Percentiles rank a stretch among this genome's conserved stretches.
Evolutionary conservation across 495 filamentous ascomycete genomes (phyloP).

Genomic region (Viridothelium virens): DNA sequence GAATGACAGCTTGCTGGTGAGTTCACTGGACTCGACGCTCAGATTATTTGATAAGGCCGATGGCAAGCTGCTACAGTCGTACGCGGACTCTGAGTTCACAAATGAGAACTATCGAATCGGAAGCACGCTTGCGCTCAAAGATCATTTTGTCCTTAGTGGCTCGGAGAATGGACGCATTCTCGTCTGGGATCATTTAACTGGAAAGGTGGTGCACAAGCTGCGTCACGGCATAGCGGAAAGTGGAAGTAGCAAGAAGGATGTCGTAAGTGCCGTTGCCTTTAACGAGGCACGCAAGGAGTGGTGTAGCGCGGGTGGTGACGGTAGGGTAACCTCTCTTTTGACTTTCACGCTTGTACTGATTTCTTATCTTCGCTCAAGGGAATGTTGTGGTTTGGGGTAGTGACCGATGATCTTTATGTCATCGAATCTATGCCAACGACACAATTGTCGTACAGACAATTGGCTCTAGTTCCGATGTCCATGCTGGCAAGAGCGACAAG

Average conservation of each 20-base stretch:
- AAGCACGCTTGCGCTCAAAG: slow-evolving; percentile 41
- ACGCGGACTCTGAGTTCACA: slow-evolving; percentile 37
- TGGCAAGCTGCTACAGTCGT: slow-evolving; percentile 67
- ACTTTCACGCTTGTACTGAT: background rate
- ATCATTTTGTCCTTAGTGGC: slow-evolving; percentile 74
- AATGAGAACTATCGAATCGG: slow-evolving; percentile 32
- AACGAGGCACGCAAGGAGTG: slow-evolving; percentile 59
- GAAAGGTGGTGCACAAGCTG: slow-evolving; percentile 48
- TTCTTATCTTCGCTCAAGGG: background rate
- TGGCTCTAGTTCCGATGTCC: background rate
- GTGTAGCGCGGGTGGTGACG: slow-evolving; percentile 56
- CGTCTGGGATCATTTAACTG: slow-evolving; percentile 84
- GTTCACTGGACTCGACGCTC: slow-evolving; percentile 65
- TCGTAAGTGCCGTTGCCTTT: slow-evolving; percentile 57
- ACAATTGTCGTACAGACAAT: background rate
- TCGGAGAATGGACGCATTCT: slow-evolving; percentile 71
- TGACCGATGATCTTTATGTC: slow-evolving; percentile 11
- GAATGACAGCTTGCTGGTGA: slow-evolving; percentile 65
- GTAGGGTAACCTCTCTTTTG: slow-evolving; percentile 29
- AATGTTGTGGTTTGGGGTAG: slow-evolving; percentile 30
- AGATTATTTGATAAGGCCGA: slow-evolving; percentile 72
- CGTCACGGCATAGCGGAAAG: slow-evolving; percentile 28
- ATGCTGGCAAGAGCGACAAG: background rate
- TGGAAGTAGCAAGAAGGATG: slow-evolving; percentile 52
- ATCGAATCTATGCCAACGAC: background rate